phyloP scores from a whole-genome alignment of 495 filamentous ascomycete species.

The Paragyromitra xinjiangensis region DNA sequence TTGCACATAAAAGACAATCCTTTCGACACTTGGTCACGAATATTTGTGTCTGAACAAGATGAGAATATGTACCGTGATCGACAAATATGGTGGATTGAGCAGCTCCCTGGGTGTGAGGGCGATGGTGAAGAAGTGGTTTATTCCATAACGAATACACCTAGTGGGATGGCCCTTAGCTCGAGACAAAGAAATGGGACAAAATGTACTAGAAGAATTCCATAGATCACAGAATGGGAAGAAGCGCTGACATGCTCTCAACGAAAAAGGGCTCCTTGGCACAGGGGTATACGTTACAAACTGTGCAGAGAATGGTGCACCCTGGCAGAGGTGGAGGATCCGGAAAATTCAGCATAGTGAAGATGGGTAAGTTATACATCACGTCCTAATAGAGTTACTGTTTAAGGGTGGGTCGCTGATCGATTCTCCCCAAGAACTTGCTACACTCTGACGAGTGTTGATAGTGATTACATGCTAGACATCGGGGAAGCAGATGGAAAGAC shows the following conservation, averaged over 20 bases:
- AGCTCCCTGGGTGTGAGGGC: background rate
- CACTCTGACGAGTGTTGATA: background rate
- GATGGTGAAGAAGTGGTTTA: background rate
- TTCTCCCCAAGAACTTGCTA: slow-evolving; percentile 1
- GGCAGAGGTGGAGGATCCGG: slow-evolving; percentile 3
- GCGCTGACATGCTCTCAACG: background rate
- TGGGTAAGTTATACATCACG: slow-evolving; percentile 5
- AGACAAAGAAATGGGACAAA: background rate
- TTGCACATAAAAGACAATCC: background rate
- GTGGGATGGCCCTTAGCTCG: background rate
- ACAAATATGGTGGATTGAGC: slow-evolving; percentile 22
- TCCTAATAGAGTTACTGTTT: background rate
- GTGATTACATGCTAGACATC: background rate
- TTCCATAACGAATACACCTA: background rate
- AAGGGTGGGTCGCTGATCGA: background rate
- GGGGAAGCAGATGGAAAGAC: background rate
- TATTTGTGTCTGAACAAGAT: background rate
- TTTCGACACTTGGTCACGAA: background rate
- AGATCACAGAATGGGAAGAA: background rate
- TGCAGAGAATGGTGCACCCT: background rate
- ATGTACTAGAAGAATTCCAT: background rate
- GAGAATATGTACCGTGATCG: slow-evolving; percentile 4
- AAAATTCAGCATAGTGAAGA: background rate
- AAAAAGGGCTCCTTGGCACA: background rate
- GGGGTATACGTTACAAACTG: background rate